phyloP scores from a whole-genome alignment of 768 basidiomycete species.

The Tylopilus plumbeoviolaceoides region DNA sequence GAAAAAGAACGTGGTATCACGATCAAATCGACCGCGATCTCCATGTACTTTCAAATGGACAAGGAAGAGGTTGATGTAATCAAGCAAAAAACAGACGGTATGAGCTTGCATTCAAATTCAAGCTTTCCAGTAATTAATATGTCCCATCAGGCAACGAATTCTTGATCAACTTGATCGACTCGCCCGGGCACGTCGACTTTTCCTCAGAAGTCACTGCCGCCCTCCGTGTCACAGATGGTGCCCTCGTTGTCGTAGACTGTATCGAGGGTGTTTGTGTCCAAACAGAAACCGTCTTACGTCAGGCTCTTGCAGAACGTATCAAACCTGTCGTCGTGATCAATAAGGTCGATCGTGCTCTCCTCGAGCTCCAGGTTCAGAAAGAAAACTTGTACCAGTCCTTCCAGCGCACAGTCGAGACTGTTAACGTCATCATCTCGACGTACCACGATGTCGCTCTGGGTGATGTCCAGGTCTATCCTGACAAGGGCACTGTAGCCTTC shows the following conservation, averaged over 20 bases:
- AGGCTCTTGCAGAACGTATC: slow-evolving; percentile 96
- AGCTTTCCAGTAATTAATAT: neutral
- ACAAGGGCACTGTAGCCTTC: slow-evolving; percentile 97
- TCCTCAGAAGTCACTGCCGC: slow-evolving; percentile 99
- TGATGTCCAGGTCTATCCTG: slow-evolving; percentile 98
- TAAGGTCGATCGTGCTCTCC: slow-evolving; percentile 99
- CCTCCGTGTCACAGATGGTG: slow-evolving; percentile 99
- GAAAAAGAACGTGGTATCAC: slow-evolving; percentile 99
- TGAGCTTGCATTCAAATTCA: slow-evolving; percentile 17
- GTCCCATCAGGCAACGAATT: slow-evolving; percentile 73
- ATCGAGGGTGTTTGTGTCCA: slow-evolving; percentile 99
- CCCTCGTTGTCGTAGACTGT: slow-evolving; percentile 98
- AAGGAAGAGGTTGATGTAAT: slow-evolving; percentile 85
- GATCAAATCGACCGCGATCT: slow-evolving; percentile 99
- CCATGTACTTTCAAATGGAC: slow-evolving; percentile 96
- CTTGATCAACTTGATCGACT: slow-evolving; percentile 99
- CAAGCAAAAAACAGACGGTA: slow-evolving; percentile 93
- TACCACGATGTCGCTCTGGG: slow-evolving; percentile 93
- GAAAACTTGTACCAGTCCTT: slow-evolving; percentile 98
- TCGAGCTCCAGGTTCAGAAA: slow-evolving; percentile 96
- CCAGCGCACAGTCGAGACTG: slow-evolving; percentile 93
- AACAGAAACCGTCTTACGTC: slow-evolving; percentile 98
- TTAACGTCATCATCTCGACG: slow-evolving; percentile 98
- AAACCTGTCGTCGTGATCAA: slow-evolving; percentile 99
- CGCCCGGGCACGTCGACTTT: slow-evolving; percentile 99